A percentile compares a stretch with the other conserved stretches of the same genome.
These are phyloP conservation scores for Ogataea paraovalis DNA, from an alignment of 805 yeast genomes.

Conservation along the genomic window DNA sequence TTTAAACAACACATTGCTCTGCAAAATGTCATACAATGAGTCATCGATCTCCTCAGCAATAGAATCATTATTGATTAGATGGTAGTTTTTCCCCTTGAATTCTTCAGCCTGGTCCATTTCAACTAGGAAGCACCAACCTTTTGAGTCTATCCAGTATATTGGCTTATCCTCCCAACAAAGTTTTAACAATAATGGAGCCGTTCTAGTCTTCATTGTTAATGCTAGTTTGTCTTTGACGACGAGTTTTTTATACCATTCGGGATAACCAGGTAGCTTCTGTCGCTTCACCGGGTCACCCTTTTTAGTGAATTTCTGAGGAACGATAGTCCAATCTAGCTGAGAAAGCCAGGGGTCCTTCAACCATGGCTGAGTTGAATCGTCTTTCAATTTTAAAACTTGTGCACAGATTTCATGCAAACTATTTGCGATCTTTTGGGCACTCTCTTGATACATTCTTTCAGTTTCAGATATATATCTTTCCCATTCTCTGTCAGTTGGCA, in stretches of 20 bases:
- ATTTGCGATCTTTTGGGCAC: slow-evolving; percentile 50
- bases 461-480: slow-evolving; percentile 61
- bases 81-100: slow-evolving; percentile 38
- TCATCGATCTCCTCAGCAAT: slow-evolving; percentile 10
- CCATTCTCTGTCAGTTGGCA: slow-evolving; percentile 81
- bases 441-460: slow-evolving; percentile 61
- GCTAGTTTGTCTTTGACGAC: slow-evolving; percentile 40
- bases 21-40: slow-evolving; percentile 10
- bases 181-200: slow-evolving; percentile 70
- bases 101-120: slow-evolving; percentile 35
- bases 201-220: slow-evolving; percentile 67
- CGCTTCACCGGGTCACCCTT: slow-evolving; percentile 64
- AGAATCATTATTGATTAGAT: slow-evolving; percentile 14
- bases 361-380: slow-evolving; percentile 39
- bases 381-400: slow-evolving; percentile 46
- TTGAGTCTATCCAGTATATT: slow-evolving; percentile 67
- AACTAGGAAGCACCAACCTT: slow-evolving; percentile 89
- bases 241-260: slow-evolving; percentile 83
- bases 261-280: slow-evolving; percentile 84
- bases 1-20: slow-evolving; percentile 43
- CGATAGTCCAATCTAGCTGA: slow-evolving; percentile 84
- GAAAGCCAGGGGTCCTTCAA: slow-evolving; percentile 80
- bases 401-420: slow-evolving; percentile 59
- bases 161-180: slow-evolving; percentile 86
- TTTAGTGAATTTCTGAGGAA: slow-evolving; percentile 58